Conservation (phyloP, 257 asterid species). For the Plantago elongata region DNA sequence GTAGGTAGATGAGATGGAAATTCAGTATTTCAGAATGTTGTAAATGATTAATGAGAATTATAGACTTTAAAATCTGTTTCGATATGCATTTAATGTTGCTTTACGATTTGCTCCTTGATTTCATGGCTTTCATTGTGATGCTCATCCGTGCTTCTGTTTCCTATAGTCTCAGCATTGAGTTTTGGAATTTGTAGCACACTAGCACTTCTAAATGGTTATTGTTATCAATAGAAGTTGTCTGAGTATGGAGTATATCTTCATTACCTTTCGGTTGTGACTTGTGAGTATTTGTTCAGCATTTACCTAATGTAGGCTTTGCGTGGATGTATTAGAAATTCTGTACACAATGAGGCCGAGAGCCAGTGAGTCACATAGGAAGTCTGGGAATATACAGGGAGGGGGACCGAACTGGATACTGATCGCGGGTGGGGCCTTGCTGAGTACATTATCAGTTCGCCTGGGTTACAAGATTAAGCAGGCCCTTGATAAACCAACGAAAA, state of each 20-base stretch:
- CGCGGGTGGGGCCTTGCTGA: conserved; percentile 55
- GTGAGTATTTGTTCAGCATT: conserved; percentile 6
- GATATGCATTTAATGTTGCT: too few relatives aligned
- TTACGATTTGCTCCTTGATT: not conserved
- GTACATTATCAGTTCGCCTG: conserved; percentile 54
- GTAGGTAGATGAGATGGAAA: too few relatives aligned
- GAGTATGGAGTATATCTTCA: not conserved
- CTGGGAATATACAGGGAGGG: conserved; percentile 33
- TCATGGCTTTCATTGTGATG: not conserved
- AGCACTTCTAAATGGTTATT: not conserved
- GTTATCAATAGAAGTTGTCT: not conserved
- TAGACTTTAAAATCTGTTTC: too few relatives aligned
- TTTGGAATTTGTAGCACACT: not conserved
- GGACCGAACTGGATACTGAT: conserved; percentile 55
- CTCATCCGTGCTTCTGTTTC: not conserved
- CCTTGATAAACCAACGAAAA: conserved; percentile 38
- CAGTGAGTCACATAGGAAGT: conserved; percentile 30
- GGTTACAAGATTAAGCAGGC: conserved; percentile 59
- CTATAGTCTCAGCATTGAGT: too few relatives aligned
- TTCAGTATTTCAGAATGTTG: too few relatives aligned
- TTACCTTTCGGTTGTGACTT: not conserved
- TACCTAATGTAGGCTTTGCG: conserved; percentile 14
- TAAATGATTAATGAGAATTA: too few relatives aligned
- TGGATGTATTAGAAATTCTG: conserved; percentile 24
- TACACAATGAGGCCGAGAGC: conserved; percentile 35